phyloP scores from a whole-genome alignment of 495 filamentous ascomycete species.

The Daldinia concentrica region DNA sequence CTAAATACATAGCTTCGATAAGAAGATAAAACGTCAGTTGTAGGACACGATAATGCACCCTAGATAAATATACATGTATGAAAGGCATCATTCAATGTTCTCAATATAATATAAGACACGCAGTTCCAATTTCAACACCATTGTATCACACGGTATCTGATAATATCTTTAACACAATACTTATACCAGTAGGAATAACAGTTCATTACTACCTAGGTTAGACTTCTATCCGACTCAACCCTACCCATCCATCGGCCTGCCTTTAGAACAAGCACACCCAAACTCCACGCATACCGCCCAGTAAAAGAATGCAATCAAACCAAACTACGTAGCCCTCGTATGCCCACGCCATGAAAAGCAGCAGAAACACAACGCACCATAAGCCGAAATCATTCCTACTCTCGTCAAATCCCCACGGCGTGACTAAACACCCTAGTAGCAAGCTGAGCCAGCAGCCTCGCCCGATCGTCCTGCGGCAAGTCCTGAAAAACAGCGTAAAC shows the following conservation, averaged over 20 bases:
- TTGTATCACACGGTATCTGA: too few relatives aligned
- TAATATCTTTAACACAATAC: too few relatives aligned
- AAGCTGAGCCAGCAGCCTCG: constrained; percentile 77
- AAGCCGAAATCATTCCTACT: background rate
- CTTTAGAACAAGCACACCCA: constrained; percentile 5
- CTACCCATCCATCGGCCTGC: too few relatives aligned
- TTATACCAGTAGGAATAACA: background rate
- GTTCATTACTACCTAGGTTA: too few relatives aligned
- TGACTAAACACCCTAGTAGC: constrained; percentile 77
- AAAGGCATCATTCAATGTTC: too few relatives aligned
- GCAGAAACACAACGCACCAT: background rate
- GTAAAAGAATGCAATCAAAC: constrained; percentile 5
- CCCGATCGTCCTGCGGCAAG: constrained; percentile 80
- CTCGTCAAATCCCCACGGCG: constrained; percentile 53
- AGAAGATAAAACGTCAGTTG: background rate
- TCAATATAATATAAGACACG: too few relatives aligned
- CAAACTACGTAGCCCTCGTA: background rate
- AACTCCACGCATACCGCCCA: constrained; percentile 28
- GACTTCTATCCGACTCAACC: background rate
- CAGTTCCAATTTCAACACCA: too few relatives aligned
- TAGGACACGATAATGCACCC: background rate
- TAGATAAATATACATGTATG: background rate
- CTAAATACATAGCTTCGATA: background rate
- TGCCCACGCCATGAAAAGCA: background rate
- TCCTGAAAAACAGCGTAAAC: constrained; percentile 93